phyloP scores from a whole-genome alignment of 164 flowering plant species.

The Vitis rupestris region DNA sequence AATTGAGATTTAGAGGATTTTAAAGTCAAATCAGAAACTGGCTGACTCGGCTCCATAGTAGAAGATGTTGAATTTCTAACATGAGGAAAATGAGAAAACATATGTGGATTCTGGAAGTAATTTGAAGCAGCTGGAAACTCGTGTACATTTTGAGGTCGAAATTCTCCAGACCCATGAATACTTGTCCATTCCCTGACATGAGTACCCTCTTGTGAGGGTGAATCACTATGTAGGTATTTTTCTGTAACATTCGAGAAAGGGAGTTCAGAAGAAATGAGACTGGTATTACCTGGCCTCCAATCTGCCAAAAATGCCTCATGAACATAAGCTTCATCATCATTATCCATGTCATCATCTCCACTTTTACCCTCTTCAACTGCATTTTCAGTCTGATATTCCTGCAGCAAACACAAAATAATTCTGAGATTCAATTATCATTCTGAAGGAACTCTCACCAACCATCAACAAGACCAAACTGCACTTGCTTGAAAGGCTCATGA shows the following conservation, averaged over 20 bases:
- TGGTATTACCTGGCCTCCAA: conserved; percentile 55
- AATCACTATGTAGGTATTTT: conserved; percentile 16
- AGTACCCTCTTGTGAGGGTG: conserved; percentile 14
- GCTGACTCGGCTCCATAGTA: conserved; percentile 21
- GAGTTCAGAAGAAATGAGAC: conserved; percentile 19
- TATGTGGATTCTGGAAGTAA: conserved; percentile 14
- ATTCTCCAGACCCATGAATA: conserved; percentile 14
- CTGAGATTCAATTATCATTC: not conserved
- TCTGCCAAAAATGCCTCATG: conserved; percentile 89
- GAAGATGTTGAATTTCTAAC: conserved; percentile 16
- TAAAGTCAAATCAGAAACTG: conserved; percentile 20
- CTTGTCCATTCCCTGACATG: conserved; percentile 18
- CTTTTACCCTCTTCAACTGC: conserved; percentile 36
- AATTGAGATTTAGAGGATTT: conserved; percentile 32
- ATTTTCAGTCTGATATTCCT: conserved; percentile 49
- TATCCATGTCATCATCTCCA: conserved; percentile 50
- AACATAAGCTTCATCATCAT: conserved; percentile 70
- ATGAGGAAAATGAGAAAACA: conserved; percentile 25
- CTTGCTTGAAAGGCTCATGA: not conserved
- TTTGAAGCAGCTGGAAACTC: conserved; percentile 25
- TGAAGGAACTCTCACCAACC: not conserved
- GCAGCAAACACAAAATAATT: conserved; percentile 20
- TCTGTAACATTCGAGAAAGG: conserved; percentile 16
- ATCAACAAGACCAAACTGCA: not conserved
- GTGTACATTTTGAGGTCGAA: conserved; percentile 16